Conservation (phyloP, 2,329 filamentous ascomycete genomes). For the Aspergillus japonicus region DNA sequence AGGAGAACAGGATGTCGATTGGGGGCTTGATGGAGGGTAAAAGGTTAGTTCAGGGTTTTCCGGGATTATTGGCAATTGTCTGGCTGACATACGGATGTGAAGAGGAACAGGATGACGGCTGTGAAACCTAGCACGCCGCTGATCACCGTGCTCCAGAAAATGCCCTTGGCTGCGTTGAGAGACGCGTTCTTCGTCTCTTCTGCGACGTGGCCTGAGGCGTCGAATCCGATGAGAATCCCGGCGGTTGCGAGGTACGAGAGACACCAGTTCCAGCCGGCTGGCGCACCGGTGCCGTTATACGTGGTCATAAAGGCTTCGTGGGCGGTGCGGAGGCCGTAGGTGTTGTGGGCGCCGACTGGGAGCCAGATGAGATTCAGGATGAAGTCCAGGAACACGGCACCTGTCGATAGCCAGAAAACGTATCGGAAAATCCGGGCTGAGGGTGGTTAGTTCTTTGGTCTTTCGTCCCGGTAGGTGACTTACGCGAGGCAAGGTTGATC, state of each 20-base stretch:
- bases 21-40: not conserved
- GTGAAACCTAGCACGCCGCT: conserved; percentile 57
- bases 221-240: conserved; percentile 61
- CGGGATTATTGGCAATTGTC: not conserved
- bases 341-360: conserved; percentile 56
- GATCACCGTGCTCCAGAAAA: conserved; percentile 60
- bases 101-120: conserved; percentile 59
- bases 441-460: not conserved
- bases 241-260: conserved; percentile 61
- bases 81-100: conserved; percentile 48
- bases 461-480: conserved; percentile 13
- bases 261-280: conserved; percentile 63
- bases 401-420: conserved; percentile 26
- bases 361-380: conserved; percentile 61
- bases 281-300: conserved; percentile 58
- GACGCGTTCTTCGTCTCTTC: conserved; percentile 60
- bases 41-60: not conserved
- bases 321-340: conserved; percentile 57
- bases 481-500: conserved; percentile 53
- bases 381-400: conserved; percentile 58
- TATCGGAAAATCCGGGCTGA: conserved; percentile 48
- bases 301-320: conserved; percentile 61
- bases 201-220: conserved; percentile 60
- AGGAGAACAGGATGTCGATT: not conserved
- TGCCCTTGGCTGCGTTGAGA: conserved; percentile 54